A percentile compares a stretch with the other conserved stretches of the same genome.
phyloP scores from a whole-genome alignment of 495 filamentous ascomycete species.

The Neurospora sp. region DNA sequence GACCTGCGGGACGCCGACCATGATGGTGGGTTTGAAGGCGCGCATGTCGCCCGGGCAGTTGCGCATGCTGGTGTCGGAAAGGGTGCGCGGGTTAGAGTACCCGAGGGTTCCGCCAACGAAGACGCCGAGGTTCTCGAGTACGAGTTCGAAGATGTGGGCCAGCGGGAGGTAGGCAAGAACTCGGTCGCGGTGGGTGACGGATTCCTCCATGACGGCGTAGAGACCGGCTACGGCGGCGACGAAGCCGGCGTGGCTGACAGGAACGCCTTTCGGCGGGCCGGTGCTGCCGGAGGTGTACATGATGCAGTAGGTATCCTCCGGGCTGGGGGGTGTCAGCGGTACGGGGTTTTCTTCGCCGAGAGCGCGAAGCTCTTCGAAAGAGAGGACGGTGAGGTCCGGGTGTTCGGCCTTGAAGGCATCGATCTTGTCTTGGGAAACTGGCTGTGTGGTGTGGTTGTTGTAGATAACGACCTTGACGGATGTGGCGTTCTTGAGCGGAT shows the following conservation, averaged over 20 bases:
- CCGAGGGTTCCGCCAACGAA: constrained; percentile 69
- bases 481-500: constrained; percentile 31
- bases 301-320: constrained; percentile 71
- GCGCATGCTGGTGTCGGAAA: constrained; percentile 52
- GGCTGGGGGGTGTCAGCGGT: constrained; percentile 52
- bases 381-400: constrained; percentile 28
- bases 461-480: constrained; percentile 36
- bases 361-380: constrained; percentile 32
- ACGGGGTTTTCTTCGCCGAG: constrained; percentile 57
- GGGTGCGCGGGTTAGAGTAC: constrained; percentile 72
- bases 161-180: constrained; percentile 78
- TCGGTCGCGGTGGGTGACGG: constrained; percentile 45
- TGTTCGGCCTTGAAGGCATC: constrained; percentile 32
- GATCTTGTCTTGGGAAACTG: constrained; percentile 30
- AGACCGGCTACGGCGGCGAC: constrained; percentile 50
- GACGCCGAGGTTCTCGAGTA: constrained; percentile 65
- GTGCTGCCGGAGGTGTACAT: constrained; percentile 96
- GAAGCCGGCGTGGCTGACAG: constrained; percentile 65
- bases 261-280: constrained; percentile 79
- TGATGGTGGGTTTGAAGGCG: constrained; percentile 64
- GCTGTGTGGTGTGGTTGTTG: constrained; percentile 29
- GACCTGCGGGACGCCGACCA: constrained; percentile 78
- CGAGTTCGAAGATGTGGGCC: constrained; percentile 80
- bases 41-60: constrained; percentile 59
- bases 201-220: constrained; percentile 29